Evolutionary conservation across 345 rosid genomes (phyloP).

Genomic region (Sonneratia caseolaris): DNA sequence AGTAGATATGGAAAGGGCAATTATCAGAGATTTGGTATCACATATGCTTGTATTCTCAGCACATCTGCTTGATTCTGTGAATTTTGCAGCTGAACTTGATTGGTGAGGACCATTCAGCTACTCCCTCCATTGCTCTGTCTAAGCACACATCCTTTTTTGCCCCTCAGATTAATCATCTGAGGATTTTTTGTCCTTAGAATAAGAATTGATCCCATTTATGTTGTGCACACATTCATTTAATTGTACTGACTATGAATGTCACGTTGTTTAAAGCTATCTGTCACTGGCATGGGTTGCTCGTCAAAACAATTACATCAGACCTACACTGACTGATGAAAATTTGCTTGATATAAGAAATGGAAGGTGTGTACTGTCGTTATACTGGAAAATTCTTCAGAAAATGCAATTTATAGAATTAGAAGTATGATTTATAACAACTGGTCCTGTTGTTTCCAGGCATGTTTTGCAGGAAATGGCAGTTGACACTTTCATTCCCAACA

Average conservation of each 20-base stretch:
- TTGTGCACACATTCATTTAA: background rate
- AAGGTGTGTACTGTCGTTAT: conserved; percentile 36
- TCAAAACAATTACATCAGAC: conserved; percentile 88
- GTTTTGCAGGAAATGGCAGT: conserved; percentile 97
- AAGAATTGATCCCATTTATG: background rate
- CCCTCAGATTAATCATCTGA: background rate
- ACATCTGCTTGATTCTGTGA: conserved; percentile 71
- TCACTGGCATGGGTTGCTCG: conserved; percentile 80
- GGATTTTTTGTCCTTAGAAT: background rate
- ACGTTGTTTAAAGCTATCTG: conserved; percentile 43
- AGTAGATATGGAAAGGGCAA: conserved; percentile 91
- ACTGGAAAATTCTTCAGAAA: background rate
- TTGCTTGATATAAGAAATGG: conserved; percentile 74
- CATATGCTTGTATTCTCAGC: conserved; percentile 56
- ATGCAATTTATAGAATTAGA: background rate
- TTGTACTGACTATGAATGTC: conserved; percentile 1
- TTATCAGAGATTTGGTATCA: conserved; percentile 74
- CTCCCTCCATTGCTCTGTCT: background rate
- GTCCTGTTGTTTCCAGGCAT: conserved; percentile 44
- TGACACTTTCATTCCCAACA: conserved; percentile 91
- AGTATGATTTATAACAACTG: background rate
- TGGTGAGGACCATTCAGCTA: conserved; percentile 41
- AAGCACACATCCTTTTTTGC: background rate
- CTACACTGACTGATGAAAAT: conserved; percentile 62
- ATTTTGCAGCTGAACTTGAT: conserved; percentile 87